phyloP scores from a whole-genome alignment of 2,329 filamentous ascomycete species.

The Fusarium lyarnte region DNA sequence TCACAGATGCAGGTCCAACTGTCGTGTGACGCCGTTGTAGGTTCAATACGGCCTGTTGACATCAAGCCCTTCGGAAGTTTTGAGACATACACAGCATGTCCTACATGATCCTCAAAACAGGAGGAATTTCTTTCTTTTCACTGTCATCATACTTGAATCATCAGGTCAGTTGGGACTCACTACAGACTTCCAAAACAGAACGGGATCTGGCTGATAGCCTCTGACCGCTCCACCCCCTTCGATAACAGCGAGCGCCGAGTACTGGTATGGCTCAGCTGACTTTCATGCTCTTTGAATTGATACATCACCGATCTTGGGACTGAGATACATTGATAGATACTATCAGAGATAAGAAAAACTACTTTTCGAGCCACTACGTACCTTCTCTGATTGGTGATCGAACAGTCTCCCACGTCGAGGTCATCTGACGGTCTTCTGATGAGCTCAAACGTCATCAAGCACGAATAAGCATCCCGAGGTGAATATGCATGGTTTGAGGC shows the following conservation, averaged over 20 bases:
- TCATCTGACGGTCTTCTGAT: slow-evolving; percentile 28
- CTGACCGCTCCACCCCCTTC: neutral
- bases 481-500: neutral
- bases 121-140: neutral
- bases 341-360: neutral
- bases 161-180: neutral
- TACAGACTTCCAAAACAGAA: neutral
- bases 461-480: neutral
- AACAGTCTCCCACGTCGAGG: neutral
- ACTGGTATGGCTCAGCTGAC: neutral
- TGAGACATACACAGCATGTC: slow-evolving; percentile 21
- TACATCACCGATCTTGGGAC: neutral
- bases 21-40: slow-evolving; percentile 29
- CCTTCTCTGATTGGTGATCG: neutral
- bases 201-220: neutral
- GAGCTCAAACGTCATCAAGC: slow-evolving; percentile 11
- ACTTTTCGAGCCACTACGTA: neutral
- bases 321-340: neutral
- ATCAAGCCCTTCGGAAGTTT: slow-evolving; percentile 27
- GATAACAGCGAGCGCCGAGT: neutral
- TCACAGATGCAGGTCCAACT: slow-evolving; percentile 32
- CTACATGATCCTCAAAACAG: neutral
- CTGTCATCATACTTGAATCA: neutral
- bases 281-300: neutral
- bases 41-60: slow-evolving; percentile 9